Percentiles rank a stretch among this genome's conserved stretches.
Evolutionary conservation across 306 rosid genomes (phyloP).

Genomic region (Vigna angularis): DNA sequence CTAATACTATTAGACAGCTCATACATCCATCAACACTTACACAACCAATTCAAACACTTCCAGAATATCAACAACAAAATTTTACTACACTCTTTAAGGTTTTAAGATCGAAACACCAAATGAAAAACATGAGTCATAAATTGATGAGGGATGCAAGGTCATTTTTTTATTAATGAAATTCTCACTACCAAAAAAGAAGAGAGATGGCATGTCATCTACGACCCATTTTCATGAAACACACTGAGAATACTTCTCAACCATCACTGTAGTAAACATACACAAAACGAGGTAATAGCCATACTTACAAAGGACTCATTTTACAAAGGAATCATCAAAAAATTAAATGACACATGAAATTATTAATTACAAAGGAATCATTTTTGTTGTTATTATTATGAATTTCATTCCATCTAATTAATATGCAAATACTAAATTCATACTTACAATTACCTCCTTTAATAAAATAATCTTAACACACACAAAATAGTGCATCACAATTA

Average conservation of each 20-base stretch:
- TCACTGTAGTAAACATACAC: slow-evolving; percentile 30
- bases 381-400: neutral
- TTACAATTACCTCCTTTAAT: neutral
- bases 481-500: neutral
- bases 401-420: neutral
- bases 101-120: neutral
- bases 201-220: slow-evolving; percentile 41
- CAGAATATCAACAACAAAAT: too few species aligned
- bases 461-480: neutral
- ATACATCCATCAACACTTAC: too few species aligned
- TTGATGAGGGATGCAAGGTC: slow-evolving; percentile 18
- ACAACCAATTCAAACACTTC: too few species aligned
- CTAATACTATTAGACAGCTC: too few species aligned
- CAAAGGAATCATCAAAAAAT: neutral
- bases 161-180: slow-evolving; percentile 25
- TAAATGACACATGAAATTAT: neutral
- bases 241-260: slow-evolving; percentile 46
- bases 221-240: slow-evolving; percentile 43
- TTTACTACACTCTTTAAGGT: too few species aligned
- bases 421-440: neutral
- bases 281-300: slow-evolving; percentile 39
- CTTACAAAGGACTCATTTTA: too few species aligned
- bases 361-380: neutral
- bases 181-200: neutral
- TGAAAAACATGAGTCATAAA: neutral